Evolutionary conservation across 345 rosid genomes (phyloP).

Genomic region (Eutrema heterophyllum): DNA sequence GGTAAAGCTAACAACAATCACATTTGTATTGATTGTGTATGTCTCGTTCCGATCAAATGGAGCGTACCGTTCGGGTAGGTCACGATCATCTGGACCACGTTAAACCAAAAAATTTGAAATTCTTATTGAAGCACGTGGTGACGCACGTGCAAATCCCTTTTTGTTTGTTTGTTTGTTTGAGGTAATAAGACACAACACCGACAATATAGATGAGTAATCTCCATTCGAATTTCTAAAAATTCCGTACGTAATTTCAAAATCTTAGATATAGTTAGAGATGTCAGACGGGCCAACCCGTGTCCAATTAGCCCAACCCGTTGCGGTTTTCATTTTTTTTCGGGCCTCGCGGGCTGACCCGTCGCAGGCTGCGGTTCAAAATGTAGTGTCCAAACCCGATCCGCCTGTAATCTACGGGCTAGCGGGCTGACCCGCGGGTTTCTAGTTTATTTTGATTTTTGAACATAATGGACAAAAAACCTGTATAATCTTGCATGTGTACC

Average conservation of each 20-base stretch:
- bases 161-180: neutral
- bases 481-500: no score
- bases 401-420: no score
- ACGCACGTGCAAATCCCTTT: constrained; percentile 2
- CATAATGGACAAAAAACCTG: no score
- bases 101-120: neutral
- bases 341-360: no score
- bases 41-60: neutral
- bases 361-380: no score
- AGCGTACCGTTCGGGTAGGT: constrained; percentile 7
- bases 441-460: no score
- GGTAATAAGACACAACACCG: constrained; percentile 11
- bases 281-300: no score
- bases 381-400: no score
- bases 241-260: neutral
- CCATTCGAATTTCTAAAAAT: neutral
- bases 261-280: no score
- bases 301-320: no score
- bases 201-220: neutral
- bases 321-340: no score
- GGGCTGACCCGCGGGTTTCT: no score
- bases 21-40: neutral
- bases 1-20: neutral
- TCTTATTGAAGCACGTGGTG: neutral
- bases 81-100: neutral